Base-by-base conservation (phyloP, 1,284 basidiomycete species). In the Phellopilus nigrolimitatus region DNA sequence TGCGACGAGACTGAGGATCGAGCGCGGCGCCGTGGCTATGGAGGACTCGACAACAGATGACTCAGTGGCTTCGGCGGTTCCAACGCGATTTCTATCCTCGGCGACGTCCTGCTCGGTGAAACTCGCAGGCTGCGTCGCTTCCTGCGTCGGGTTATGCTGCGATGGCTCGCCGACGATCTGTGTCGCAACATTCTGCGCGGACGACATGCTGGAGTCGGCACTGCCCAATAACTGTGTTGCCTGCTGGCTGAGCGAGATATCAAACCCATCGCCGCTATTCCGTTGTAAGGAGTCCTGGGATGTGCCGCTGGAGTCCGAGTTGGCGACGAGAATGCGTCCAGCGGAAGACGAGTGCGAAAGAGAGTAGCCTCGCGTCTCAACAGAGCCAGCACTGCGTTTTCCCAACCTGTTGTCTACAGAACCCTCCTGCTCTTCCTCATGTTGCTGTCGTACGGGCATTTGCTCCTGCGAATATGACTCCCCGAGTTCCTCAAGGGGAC, bases 401-500 rank as follows among this genome's bases (percentile, higher is more conserved):
- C 6, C 7, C 6, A 6, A 12, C 12, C 7, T 7, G 13, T 34
- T 13, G 10, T 58, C 56, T 45, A 7, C 28, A 7, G 47, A n/a
- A 10, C 33, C 56, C 43, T 59, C 56, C 40, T 57, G 46, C 46
- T 61, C 59, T 1, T 57, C 49, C 21, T 28, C 33, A 24, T 7
- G 34, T 10, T 24, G 22, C 9, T 21, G 28, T 21, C 39, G 21
- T n/a, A 25, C 17, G 17, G 48, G 56, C 54, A 47, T 58, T 55
- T 48, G 31, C 9, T 55, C 47, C 25, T 54, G 54, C 15, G 55
- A 54, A 24, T 54, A 39, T 12, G 64, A 60, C 48, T 65, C 69
- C 44, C 70, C 74, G 4, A 84, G 66, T 53, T 82, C 72, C n/a
- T 76, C 76, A 43, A 84, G 63, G 49, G 82, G 82, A 21, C 78